Evolutionary conservation across 2,329 filamentous ascomycete genomes (phyloP).

Genomic region (Nigrospora sphaerica): DNA sequence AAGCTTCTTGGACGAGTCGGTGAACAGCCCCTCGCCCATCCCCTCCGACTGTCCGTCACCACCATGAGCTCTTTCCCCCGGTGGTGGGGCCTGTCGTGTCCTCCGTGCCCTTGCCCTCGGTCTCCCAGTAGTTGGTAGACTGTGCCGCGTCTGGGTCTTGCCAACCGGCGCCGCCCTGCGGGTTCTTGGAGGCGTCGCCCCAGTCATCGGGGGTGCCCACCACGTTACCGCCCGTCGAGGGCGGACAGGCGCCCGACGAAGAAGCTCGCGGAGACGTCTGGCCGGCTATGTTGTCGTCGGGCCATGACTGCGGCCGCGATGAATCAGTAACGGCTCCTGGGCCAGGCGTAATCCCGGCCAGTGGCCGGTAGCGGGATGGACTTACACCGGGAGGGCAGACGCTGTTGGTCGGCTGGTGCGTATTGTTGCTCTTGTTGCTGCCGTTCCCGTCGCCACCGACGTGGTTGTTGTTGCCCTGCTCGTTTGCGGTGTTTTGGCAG

Average conservation of each 20-base stretch:
- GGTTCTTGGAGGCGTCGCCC: neutral
- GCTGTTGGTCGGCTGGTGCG: neutral
- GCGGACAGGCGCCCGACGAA: neutral
- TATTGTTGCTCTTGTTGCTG: neutral
- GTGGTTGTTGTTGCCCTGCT: constrained; percentile 2
- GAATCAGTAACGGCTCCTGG: too few relatives aligned
- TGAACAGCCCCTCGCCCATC: too few relatives aligned
- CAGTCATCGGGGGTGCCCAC: neutral
- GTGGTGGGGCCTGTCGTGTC: neutral
- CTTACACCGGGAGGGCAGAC: neutral
- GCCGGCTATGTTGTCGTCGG: neutral
- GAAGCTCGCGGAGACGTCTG: neutral
- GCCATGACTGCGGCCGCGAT: neutral
- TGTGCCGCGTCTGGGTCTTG: neutral
- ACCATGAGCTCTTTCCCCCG: too few relatives aligned
- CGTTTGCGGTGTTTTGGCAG: neutral
- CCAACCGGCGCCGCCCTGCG: constrained; percentile 1
- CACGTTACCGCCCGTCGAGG: constrained; percentile 4
- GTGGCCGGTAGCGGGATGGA: neutral
- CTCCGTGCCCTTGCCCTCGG: constrained; percentile 5
- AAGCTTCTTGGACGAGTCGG: too few relatives aligned
- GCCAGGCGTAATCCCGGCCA: too few relatives aligned
- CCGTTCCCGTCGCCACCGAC: neutral
- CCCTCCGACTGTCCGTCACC: too few relatives aligned
- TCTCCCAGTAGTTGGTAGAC: neutral